Evolutionary conservation across 2,329 filamentous ascomycete species (phyloP).

Genomic region (Ceratocystis papillata): DNA sequence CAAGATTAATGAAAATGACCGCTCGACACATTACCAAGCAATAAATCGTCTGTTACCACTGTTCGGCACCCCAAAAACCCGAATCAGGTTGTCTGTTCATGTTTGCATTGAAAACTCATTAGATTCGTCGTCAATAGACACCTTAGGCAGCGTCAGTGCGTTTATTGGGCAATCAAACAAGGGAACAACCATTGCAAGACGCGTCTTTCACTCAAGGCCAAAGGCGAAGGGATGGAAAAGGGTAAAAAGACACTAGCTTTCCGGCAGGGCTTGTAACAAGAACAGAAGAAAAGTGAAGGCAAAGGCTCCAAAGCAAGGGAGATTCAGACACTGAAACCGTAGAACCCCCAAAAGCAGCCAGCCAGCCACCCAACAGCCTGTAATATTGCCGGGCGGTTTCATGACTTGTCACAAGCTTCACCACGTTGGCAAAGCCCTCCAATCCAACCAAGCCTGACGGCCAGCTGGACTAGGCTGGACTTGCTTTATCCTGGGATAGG

Average conservation of each 20-base stretch:
- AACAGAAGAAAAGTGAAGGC: background rate
- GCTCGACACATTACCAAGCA: no score
- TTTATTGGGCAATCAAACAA: background rate
- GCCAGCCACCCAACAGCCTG: constrained; percentile 1
- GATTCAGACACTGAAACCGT: constrained; percentile 1
- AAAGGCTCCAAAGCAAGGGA: background rate
- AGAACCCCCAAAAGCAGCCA: background rate
- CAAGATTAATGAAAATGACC: no score
- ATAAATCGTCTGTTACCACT: no score
- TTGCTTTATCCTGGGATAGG: no score
- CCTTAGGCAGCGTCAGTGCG: background rate
- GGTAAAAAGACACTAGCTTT: background rate
- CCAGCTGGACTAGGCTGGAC: no score
- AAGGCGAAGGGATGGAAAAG: background rate
- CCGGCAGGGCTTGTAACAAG: background rate
- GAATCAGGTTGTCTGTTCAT: no score
- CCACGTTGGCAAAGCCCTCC: no score
- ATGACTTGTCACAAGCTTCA: constrained; percentile 11
- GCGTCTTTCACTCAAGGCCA: background rate
- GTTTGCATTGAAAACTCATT: background rate
- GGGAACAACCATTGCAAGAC: background rate
- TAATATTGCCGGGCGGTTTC: constrained; percentile 5
- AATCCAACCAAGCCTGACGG: background rate
- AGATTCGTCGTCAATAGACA: background rate
- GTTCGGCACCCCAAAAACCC: no score